Percentiles rank a stretch among this genome's conserved stretches.
Evolutionary conservation across 768 basidiomycete genomes (phyloP).

Genomic region (Naganishia onofrii): DNA sequence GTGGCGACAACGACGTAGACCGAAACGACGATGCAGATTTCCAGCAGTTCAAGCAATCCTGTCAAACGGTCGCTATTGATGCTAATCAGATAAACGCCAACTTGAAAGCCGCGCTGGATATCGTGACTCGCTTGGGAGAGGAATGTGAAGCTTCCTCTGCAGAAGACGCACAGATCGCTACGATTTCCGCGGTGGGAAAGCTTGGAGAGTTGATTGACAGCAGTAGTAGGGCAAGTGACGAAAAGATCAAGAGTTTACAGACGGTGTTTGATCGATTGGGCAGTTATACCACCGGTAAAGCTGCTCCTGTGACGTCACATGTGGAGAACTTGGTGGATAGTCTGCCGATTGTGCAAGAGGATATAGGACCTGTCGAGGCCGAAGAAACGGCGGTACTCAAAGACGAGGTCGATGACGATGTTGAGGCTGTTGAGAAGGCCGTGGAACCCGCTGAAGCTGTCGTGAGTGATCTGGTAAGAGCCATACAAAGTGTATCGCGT

Average conservation of each 20-base stretch:
- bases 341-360: conserved; percentile 17
- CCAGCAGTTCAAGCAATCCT: not conserved
- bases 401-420: not conserved
- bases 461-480: not conserved
- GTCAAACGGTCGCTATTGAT: conserved; percentile 14
- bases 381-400: not conserved
- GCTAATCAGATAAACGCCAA: conserved; percentile 24
- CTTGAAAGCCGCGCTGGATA: conserved; percentile 20
- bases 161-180: conserved; percentile 23
- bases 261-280: conserved; percentile 2
- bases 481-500: not conserved
- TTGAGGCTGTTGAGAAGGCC: not conserved
- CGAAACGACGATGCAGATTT: too few species aligned
- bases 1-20: not conserved
- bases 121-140: not conserved
- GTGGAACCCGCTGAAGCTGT: not conserved
- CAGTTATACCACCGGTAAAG: not conserved
- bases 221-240: conserved; percentile 20
- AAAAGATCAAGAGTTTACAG: conserved; percentile 15
- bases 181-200: conserved; percentile 20
- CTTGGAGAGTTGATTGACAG: conserved; percentile 14
- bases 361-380: not conserved
- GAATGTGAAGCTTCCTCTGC: conserved; percentile 21
- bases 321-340: not conserved
- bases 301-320: not conserved